Conservation (phyloP, 257 asterid genomes). For the Eustoma russellianum region DNA sequence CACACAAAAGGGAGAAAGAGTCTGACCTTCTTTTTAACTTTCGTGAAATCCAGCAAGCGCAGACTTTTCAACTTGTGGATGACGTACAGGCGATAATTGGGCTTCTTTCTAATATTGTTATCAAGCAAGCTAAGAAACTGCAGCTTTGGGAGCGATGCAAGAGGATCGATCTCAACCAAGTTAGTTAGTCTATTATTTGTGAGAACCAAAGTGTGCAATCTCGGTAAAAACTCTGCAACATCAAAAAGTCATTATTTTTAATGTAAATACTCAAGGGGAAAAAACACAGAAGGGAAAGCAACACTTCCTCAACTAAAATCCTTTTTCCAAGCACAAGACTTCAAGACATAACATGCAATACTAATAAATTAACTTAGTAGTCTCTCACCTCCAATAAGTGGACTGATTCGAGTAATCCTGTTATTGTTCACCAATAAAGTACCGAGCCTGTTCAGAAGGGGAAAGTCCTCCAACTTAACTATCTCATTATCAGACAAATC, state of each 20-base stretch:
- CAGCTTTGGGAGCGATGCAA: slow-evolving; percentile 74
- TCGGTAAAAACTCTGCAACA: slow-evolving; percentile 82
- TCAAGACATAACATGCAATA: neutral
- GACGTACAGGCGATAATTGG: slow-evolving; percentile 89
- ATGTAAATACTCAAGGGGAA: neutral
- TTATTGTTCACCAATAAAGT: slow-evolving; percentile 84
- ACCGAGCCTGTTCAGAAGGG: slow-evolving; percentile 67
- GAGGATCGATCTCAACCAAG: slow-evolving; percentile 93
- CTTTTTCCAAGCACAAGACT: neutral
- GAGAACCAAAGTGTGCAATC: slow-evolving; percentile 80
- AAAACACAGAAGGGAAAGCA: neutral
- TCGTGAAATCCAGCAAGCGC: slow-evolving; percentile 83
- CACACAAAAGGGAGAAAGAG: neutral
- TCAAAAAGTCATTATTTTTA: neutral
- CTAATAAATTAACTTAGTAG: neutral
- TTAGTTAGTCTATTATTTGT: slow-evolving; percentile 87
- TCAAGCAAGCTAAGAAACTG: slow-evolving; percentile 87
- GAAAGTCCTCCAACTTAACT: slow-evolving; percentile 93
- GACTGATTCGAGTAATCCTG: slow-evolving; percentile 89
- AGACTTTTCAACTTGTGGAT: slow-evolving; percentile 83
- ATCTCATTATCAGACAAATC: slow-evolving; percentile 98
- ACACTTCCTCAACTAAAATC: neutral
- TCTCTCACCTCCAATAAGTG: slow-evolving; percentile 74
- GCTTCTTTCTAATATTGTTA: slow-evolving; percentile 83
- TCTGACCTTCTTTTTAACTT: slow-evolving; percentile 84